A percentile compares a stretch with the other conserved stretches of the same genome.
These are phyloP conservation scores for Tolypocladium album DNA, from an alignment of 2,329 filamentous ascomycete species.

Conservation along the genomic window DNA sequence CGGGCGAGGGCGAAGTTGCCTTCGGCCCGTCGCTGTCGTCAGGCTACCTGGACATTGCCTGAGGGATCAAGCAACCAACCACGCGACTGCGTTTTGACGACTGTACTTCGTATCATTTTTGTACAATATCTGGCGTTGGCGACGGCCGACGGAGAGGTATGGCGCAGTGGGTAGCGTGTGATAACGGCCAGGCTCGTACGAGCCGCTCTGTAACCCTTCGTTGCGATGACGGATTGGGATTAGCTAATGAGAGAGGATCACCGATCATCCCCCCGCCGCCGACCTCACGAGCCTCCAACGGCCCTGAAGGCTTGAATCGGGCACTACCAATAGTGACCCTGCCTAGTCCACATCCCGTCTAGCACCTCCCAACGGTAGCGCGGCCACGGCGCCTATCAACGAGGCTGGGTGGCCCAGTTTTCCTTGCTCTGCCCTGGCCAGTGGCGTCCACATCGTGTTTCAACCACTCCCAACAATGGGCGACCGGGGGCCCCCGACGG, in stretches of 20 bases:
- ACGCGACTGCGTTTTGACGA: too few relatives aligned
- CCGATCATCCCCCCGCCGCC: too few relatives aligned
- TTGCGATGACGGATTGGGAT: not conserved
- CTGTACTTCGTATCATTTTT: not conserved
- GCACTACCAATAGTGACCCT: not conserved
- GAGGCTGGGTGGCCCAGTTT: not conserved
- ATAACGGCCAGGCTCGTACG: not conserved
- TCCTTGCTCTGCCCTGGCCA: not conserved
- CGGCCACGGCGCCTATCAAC: not conserved
- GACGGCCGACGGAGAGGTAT: not conserved
- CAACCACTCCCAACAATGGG: not conserved
- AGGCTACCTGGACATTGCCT: slow-evolving; percentile 24
- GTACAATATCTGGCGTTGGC: not conserved
- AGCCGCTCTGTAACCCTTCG: not conserved
- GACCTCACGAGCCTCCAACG: too few relatives aligned
- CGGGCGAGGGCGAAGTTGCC: slow-evolving; percentile 17
- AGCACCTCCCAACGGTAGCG: not conserved
- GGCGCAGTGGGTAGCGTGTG: not conserved
- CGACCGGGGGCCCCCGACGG: too few relatives aligned
- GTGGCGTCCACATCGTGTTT: not conserved
- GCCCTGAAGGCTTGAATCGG: not conserved
- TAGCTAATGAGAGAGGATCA: not conserved
- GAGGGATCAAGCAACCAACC: not conserved
- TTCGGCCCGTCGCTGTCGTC: slow-evolving; percentile 22
- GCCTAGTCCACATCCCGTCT: not conserved